Base-by-base conservation (phyloP, 371 early-diverging fungal genomes). In the Mucor plumbeus region DNA sequence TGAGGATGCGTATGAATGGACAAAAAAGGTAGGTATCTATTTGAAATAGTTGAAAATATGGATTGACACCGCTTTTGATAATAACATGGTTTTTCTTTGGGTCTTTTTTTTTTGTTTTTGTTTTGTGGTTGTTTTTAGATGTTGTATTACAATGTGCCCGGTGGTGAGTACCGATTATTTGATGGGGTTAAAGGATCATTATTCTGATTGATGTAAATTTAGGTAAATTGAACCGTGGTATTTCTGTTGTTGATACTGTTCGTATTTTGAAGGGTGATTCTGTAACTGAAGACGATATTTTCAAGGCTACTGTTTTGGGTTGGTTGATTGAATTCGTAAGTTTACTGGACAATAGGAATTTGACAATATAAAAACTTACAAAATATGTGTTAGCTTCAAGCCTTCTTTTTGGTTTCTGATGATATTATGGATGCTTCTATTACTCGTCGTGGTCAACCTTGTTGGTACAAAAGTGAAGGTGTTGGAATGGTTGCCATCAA, bases 391-490 rank as follows among this genome's bases (percentile, higher is more conserved):
- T 80, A 94, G 95, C 89, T 99, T 54, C 99, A 99, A 88, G 97
- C 96, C 26, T 95, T 94, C 81, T 97, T 99, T 87, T 87, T 99
- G 67, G 94, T 99, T 39, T 86, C 96, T 40, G 99, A 99, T 83
- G 99, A 99, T 78, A 94, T 98, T 75, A 99, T 98, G 98, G 99
- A 99, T 81, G 84, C 85, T 47, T 97, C 97, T 60, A 87, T 91
- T 67, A 96, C 96, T 19, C 92, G 99, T 61, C 94, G 99, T 76
- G 96, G 96, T 19, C 93, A 95, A 75, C 96, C 96, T 41, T 97
- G 98, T 77, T 98, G 97, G 97, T 97, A 96, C 86, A 87, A 88
- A 65, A 74, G 84, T 74, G 86, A 87, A 17, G 89, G 84, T 33
- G 95, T 98, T 53, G 94, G 94, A n/a, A 86, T 90, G 77, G 81